Conservation (phyloP, 441 rosid species). For the Jatropha podagrica region DNA sequence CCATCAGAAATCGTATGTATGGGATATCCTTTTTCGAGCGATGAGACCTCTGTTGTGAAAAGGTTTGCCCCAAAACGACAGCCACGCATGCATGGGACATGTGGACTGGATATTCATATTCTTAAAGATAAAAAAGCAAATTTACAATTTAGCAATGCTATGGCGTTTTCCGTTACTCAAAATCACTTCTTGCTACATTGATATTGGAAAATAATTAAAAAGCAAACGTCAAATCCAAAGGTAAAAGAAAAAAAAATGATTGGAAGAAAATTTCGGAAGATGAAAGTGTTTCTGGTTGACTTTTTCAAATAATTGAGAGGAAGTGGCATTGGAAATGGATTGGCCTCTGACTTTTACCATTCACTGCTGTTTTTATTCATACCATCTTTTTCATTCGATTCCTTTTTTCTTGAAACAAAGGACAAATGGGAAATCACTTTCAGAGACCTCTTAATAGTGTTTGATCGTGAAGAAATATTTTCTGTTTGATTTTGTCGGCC, state of each 20-base stretch:
- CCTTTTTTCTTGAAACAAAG: background rate
- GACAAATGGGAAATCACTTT: background rate
- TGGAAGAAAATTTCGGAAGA: background rate
- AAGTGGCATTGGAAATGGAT: background rate
- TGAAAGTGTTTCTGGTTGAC: background rate
- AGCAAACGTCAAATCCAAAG: background rate
- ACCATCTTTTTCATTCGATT: background rate
- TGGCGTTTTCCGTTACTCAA: background rate
- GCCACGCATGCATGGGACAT: too few relatives aligned
- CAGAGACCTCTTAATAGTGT: too few relatives aligned
- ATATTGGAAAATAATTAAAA: background rate
- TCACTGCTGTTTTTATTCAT: background rate
- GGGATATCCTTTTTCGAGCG: background rate
- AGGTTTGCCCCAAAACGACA: too few relatives aligned
- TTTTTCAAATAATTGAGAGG: background rate
- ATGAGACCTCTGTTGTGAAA: background rate
- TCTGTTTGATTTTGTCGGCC: too few relatives aligned
- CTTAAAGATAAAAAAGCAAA: background rate
- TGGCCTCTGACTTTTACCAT: background rate
- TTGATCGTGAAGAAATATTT: too few relatives aligned
- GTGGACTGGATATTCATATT: too few relatives aligned
- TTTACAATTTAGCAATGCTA: background rate
- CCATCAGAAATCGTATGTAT: too few relatives aligned
- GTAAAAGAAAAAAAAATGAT: background rate
- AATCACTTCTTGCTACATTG: background rate